Percentiles rank a stretch among this genome's conserved stretches.
Evolutionary conservation across 2,329 filamentous ascomycete species (phyloP).

Genomic region (Beauveria pseudobassiana): DNA sequence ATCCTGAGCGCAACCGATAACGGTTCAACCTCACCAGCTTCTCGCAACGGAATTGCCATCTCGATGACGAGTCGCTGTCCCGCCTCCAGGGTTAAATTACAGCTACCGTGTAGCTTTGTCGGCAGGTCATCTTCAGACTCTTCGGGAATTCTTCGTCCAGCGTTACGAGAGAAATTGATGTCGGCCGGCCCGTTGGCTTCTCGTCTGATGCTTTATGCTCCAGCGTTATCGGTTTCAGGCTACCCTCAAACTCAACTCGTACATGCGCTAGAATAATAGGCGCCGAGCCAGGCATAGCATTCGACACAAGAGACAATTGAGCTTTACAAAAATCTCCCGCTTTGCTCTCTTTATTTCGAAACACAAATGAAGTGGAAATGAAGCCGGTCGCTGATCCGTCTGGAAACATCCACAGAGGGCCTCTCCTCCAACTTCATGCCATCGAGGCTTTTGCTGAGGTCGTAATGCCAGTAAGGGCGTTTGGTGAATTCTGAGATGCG

Average conservation of each 20-base stretch:
- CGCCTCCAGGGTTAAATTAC: conserved; percentile 59
- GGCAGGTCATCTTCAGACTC: conserved; percentile 23
- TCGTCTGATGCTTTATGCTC: conserved; percentile 29
- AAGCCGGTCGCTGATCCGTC: conserved; percentile 47
- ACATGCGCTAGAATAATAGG: conserved; percentile 46
- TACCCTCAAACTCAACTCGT: conserved; percentile 49
- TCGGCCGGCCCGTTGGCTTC: conserved; percentile 15
- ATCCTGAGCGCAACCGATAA: conserved; percentile 56
- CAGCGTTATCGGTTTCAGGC: conserved; percentile 47
- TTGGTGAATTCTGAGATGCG: conserved; percentile 40
- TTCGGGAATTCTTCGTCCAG: conserved; percentile 25
- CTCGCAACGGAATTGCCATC: conserved; percentile 65
- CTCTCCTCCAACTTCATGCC: conserved; percentile 36
- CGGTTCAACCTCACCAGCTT: conserved; percentile 70
- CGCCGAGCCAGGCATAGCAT: conserved; percentile 43
- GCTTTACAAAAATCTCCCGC: conserved; percentile 52
- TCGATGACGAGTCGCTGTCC: conserved; percentile 64
- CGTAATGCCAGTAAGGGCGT: conserved; percentile 52
- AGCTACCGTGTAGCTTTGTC: conserved; percentile 42
- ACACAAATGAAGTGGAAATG: conserved; percentile 48
- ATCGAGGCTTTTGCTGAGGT: conserved; percentile 50
- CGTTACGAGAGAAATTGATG: conserved; percentile 19
- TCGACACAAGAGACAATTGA: conserved; percentile 51
- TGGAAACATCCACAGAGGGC: conserved; percentile 42
- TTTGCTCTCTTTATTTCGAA: conserved; percentile 50